Evolutionary conservation across 2,329 filamentous ascomycete species (phyloP).

Genomic region (Talaromyces marneffei): DNA sequence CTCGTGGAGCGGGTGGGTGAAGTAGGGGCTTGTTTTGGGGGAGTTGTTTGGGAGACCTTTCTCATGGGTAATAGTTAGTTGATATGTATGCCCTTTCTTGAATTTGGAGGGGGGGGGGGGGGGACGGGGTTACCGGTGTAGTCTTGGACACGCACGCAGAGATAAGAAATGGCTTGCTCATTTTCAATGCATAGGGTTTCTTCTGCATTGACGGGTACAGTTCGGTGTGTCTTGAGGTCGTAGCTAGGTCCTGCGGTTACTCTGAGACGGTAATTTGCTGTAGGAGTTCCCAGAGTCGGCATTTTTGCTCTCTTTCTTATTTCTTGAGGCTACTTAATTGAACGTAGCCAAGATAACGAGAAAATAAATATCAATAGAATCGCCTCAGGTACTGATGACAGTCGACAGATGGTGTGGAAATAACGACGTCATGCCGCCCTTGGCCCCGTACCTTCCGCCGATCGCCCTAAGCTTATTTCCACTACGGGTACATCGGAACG

Average conservation of each 20-base stretch:
- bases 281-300: background rate
- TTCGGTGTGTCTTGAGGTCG: slow-evolving; percentile 63
- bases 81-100: background rate
- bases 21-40: slow-evolving; percentile 69
- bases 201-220: slow-evolving; percentile 69
- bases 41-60: slow-evolving; percentile 68
- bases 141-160: slow-evolving; percentile 69
- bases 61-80: background rate
- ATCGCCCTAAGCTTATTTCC: slow-evolving; percentile 2
- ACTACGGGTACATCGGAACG: background rate
- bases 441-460: background rate
- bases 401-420: background rate
- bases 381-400: background rate
- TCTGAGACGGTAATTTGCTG: slow-evolving; percentile 59
- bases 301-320: background rate
- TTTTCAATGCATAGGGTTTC: slow-evolving; percentile 58
- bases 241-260: slow-evolving; percentile 78
- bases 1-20: slow-evolving; percentile 62
- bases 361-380: background rate
- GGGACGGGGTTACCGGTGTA: slow-evolving; percentile 43
- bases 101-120: background rate
- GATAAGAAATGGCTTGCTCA: slow-evolving; percentile 57
- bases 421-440: background rate
- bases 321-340: too few relatives aligned
- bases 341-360: too few relatives aligned